Conservation (phyloP, 331 rosid genomes). For the Acacia pycnantha region DNA sequence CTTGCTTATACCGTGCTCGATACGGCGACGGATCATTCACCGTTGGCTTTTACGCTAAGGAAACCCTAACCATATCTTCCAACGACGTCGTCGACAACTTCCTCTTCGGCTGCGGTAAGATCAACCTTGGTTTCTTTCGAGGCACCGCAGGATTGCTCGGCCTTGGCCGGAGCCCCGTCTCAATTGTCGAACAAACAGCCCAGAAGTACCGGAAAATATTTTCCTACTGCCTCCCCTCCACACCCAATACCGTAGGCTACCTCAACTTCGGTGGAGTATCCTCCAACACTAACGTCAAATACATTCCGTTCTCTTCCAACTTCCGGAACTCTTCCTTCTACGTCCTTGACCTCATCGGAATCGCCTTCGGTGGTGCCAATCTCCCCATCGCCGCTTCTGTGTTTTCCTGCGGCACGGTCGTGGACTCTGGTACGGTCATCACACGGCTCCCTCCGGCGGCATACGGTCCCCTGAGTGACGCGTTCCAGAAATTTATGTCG, state of each 20-base stretch:
- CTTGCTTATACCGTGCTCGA: slow-evolving; percentile 37
- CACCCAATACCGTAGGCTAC: slow-evolving; percentile 47
- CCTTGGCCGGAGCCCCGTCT: slow-evolving; percentile 56
- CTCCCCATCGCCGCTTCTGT: slow-evolving; percentile 28
- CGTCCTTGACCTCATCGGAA: slow-evolving; percentile 39
- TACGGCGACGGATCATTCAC: slow-evolving; percentile 68
- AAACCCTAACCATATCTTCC: slow-evolving; percentile 38
- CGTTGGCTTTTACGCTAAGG: slow-evolving; percentile 53
- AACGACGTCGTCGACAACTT: slow-evolving; percentile 33
- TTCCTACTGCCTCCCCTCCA: slow-evolving; percentile 78
- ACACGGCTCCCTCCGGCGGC: slow-evolving; percentile 62
- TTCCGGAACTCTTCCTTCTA: slow-evolving; percentile 38
- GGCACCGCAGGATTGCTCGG: slow-evolving; percentile 68
- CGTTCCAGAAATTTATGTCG: slow-evolving; percentile 26
- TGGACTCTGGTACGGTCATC: slow-evolving; percentile 84
- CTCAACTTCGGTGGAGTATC: slow-evolving; percentile 42
- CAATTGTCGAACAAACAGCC: slow-evolving; percentile 64
- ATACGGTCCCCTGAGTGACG: slow-evolving; percentile 38
- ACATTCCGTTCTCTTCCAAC: slow-evolving; percentile 44
- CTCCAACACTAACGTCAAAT: slow-evolving; percentile 12
- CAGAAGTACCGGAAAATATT: slow-evolving; percentile 50
- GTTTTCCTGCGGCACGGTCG: slow-evolving; percentile 51
- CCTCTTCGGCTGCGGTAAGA: slow-evolving; percentile 71
- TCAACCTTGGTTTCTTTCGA: slow-evolving; percentile 42
- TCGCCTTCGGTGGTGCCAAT: slow-evolving; percentile 33